Conservation (phyloP, 192 early-diverging fungal genomes). For the Entophlyctis luteolus region DNA sequence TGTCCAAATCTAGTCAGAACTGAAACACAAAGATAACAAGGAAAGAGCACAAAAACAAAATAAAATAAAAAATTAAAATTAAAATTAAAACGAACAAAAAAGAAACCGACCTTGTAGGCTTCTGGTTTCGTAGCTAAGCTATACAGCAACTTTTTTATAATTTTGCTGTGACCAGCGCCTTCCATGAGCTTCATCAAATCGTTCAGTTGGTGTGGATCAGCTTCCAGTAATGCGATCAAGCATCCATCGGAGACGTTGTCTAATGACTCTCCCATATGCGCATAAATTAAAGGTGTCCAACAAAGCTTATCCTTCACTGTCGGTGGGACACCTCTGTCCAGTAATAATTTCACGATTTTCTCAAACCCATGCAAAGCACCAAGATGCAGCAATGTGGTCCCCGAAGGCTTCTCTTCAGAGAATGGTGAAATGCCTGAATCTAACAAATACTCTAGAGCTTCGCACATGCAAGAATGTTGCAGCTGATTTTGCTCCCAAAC, state of each 20-base stretch:
- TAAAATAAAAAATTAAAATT: not conserved
- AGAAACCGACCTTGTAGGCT: not conserved
- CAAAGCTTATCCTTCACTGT: slow-evolving; percentile 17
- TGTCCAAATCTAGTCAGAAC: too few relatives aligned
- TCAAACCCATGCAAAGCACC: slow-evolving; percentile 7
- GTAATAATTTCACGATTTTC: not conserved
- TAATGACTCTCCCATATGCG: not conserved
- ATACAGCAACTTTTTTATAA: slow-evolving; percentile 1
- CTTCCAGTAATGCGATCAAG: slow-evolving; percentile 9
- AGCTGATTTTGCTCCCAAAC: not conserved
- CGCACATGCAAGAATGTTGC: not conserved
- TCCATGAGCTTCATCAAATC: slow-evolving; percentile 13
- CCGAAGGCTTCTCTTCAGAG: not conserved
- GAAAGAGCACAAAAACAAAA: too few relatives aligned
- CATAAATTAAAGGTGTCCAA: slow-evolving; percentile 17
- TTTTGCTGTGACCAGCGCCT: not conserved
- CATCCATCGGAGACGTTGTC: slow-evolving; percentile 18
- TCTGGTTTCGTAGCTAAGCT: slow-evolving; percentile 13
- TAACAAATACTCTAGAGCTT: not conserved
- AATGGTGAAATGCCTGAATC: not conserved
- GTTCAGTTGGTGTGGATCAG: slow-evolving; percentile 4
- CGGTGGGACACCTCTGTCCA: not conserved
- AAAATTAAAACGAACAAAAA: not conserved
- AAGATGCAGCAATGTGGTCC: slow-evolving; percentile 2
- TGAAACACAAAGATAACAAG: too few relatives aligned